A percentile compares a stretch with the other conserved stretches of the same genome.
Evolutionary conservation across 371 early-diverging fungal species (phyloP).

Genomic region (Coemansia sp.): DNA sequence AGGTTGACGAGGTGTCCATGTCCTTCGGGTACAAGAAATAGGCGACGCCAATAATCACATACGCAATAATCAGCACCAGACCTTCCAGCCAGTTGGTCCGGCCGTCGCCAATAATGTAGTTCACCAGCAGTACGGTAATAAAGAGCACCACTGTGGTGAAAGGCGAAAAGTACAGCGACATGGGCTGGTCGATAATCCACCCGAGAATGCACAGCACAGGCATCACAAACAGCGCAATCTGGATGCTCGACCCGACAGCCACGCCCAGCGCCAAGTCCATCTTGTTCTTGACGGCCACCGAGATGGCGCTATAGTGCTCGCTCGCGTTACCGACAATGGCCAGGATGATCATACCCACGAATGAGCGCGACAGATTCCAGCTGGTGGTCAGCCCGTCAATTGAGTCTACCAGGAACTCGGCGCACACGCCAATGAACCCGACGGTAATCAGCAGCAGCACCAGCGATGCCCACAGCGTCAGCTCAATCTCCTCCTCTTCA

Average conservation of each 20-base stretch:
- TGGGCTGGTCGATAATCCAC: conserved; percentile 75
- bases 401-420: conserved; percentile 77
- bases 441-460: conserved; percentile 56
- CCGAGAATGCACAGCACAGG: conserved; percentile 85
- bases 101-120: conserved; percentile 76
- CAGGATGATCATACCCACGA: conserved; percentile 82
- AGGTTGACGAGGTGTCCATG: conserved; percentile 24
- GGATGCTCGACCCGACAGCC: conserved; percentile 88
- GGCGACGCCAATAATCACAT: conserved; percentile 74
- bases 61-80: conserved; percentile 68
- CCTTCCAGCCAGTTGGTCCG: conserved; percentile 88
- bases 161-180: conserved; percentile 76
- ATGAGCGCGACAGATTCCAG: conserved; percentile 69
- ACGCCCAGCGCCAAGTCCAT: conserved; percentile 87
- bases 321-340: conserved; percentile 85
- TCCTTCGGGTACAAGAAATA: conserved; percentile 67
- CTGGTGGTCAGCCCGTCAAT: conserved; percentile 69
- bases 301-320: conserved; percentile 81
- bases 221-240: conserved; percentile 85
- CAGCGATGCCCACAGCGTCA: conserved; percentile 58
- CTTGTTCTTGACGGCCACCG: conserved; percentile 80
- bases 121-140: conserved; percentile 79
- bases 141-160: conserved; percentile 83
- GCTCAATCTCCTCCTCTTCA: conserved; percentile 58
- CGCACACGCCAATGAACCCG: conserved; percentile 69